Evolutionary conservation across 257 asterid genomes (phyloP).

Genomic region (Paulownia fortunei): DNA sequence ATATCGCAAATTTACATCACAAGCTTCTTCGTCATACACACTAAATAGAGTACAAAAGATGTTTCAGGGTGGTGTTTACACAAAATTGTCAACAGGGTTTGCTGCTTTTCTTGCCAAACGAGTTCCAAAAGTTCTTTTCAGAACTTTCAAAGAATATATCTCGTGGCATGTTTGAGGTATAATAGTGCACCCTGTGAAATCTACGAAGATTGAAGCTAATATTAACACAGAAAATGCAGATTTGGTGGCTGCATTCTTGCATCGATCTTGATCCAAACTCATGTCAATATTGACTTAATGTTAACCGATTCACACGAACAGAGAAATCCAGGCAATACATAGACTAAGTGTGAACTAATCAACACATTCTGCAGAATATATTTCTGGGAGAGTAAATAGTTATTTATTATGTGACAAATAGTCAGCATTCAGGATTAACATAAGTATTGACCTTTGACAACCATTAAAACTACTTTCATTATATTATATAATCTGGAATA

Average conservation of each 20-base stretch:
- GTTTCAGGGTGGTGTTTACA: not conserved
- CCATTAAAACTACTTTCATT: not conserved
- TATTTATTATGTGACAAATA: not conserved
- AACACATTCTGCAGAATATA: not conserved
- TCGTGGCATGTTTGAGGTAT: not conserved
- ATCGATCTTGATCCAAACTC: not conserved
- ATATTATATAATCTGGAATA: not conserved
- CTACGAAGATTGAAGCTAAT: no score
- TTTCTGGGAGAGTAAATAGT: not conserved
- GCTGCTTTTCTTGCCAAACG: slow-evolving; percentile 3
- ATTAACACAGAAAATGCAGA: no score
- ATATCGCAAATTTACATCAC: not conserved
- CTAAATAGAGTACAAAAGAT: not conserved
- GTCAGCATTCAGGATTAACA: not conserved
- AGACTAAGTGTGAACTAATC: not conserved
- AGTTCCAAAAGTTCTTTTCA: not conserved
- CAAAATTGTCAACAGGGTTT: not conserved
- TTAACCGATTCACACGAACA: not conserved
- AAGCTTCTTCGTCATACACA: not conserved
- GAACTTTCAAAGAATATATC: no score
- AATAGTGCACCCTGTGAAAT: no score
- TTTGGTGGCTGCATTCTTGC: not conserved
- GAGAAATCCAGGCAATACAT: not conserved
- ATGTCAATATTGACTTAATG: no score
- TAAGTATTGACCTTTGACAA: not conserved